Base-by-base conservation (phyloP, 345 rosid genomes). In the Dovyalis caffra region DNA sequence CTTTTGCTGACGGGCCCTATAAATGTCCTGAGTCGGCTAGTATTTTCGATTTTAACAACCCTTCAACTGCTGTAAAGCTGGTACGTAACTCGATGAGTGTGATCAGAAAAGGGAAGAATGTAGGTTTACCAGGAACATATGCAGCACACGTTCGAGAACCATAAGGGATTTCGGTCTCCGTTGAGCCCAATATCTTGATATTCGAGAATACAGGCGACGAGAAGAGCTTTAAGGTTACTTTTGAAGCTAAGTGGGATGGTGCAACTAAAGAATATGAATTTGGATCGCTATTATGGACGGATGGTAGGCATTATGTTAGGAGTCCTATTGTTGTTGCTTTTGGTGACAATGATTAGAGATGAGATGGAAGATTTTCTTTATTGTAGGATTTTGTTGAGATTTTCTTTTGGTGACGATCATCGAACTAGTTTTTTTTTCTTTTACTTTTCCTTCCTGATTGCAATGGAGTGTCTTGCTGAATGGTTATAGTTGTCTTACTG, bases 221-320 rank as follows among this genome's bases (percentile, higher is more conserved):
- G 85, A 88, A 87, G 75, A 82, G 70, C 20, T 93, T 88, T 77
- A 83, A 51, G 73, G 83, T 90, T 28, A 86, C 75, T 7, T 5
- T 94, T 31, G 65, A 81, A 35, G 81, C 77, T 43, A 66, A 71
- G 11, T 80, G 80, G 81, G 18, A 32, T 4, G 83, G 77, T 29
- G 71, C 68, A 16, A 64, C 49, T 15, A 86, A 80, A 0, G 84
- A 84, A n/a, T 77, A 84, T 63, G 82, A 75, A 77, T 91, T 91
- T 49, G 94, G 87, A 16, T 82, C 84, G 11, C 76, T 92, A 35
- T 87, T 83, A 76, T 95, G 99, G 99, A 79, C 92, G 7, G 97
- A 92, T 78, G 98, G 92, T 72, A 86, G 81, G 69, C 87, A 84
- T 79, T 80, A 75, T 60, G 99, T 92, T 21, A 87, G 84, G 6